Evolutionary conservation across 2,329 filamentous ascomycete genomes (phyloP).

Genomic region (Blastomyces gilchristii): DNA sequence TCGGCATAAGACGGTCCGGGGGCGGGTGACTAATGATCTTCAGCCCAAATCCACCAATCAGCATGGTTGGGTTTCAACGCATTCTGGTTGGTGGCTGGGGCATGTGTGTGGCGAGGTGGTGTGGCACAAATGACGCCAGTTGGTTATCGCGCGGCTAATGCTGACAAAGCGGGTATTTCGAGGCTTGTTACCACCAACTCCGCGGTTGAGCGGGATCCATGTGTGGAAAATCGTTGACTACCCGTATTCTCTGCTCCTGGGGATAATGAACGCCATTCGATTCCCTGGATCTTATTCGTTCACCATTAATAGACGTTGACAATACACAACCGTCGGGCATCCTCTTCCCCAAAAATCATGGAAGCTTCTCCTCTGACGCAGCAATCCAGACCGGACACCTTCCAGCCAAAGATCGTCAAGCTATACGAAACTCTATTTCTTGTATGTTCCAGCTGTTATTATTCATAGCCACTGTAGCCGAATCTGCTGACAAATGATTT

Average conservation of each 20-base stretch:
- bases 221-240: neutral
- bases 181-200: no score
- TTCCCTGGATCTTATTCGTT: neutral
- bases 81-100: slow-evolving; percentile 7
- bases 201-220: neutral
- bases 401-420: slow-evolving; percentile 87
- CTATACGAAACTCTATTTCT: slow-evolving; percentile 77
- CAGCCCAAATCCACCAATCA: slow-evolving; percentile 28
- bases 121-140: neutral
- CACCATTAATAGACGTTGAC: neutral
- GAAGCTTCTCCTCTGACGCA: slow-evolving; percentile 88
- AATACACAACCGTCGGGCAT: neutral
- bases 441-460: slow-evolving; percentile 27
- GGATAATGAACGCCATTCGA: neutral
- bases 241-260: neutral
- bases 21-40: slow-evolving; percentile 13
- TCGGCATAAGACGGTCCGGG: neutral
- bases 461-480: neutral
- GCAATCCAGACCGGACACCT: slow-evolving; percentile 77
- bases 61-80: slow-evolving; percentile 29
- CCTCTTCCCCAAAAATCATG: slow-evolving; percentile 42
- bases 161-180: slow-evolving; percentile 2
- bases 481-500: slow-evolving; percentile 20
- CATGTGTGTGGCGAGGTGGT: no score
- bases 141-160: neutral